phyloP scores from a whole-genome alignment of 2,329 filamentous ascomycete genomes.

The Fusarium tricinctum region DNA sequence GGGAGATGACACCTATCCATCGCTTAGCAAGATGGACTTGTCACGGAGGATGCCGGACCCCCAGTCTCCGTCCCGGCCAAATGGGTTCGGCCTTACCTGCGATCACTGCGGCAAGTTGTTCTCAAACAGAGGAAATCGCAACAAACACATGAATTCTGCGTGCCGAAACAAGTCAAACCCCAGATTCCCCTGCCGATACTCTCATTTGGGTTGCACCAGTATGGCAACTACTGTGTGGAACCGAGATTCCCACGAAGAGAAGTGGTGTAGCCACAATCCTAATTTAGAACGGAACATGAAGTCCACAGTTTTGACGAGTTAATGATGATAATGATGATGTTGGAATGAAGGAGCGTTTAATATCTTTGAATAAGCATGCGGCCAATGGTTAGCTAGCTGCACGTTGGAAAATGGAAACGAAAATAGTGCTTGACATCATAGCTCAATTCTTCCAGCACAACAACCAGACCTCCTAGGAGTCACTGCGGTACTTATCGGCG shows the following conservation, averaged over 20 bases:
- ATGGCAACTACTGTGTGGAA: constrained; percentile 52
- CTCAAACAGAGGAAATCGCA: constrained; percentile 51
- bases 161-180: constrained; percentile 45
- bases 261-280: constrained; percentile 44
- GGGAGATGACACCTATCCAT: background rate
- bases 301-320: background rate
- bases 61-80: constrained; percentile 22
- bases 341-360: background rate
- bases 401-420: background rate
- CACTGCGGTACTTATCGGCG: background rate
- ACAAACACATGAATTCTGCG: constrained; percentile 52
- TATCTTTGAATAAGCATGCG: background rate
- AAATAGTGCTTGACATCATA: background rate
- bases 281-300: background rate
- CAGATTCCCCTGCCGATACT: constrained; percentile 48
- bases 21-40: constrained; percentile 15
- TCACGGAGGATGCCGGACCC: constrained; percentile 21
- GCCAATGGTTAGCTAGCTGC: background rate
- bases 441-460: background rate
- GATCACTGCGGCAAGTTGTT: constrained; percentile 49
- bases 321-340: background rate
- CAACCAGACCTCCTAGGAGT: background rate
- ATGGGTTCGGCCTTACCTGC: constrained; percentile 36
- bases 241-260: constrained; percentile 47
- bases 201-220: constrained; percentile 41